Evolutionary conservation across 148 eudicot genomes (phyloP), one percentile per base, ranked within the genome.

Genomic region (Camellia sinensis): DNA sequence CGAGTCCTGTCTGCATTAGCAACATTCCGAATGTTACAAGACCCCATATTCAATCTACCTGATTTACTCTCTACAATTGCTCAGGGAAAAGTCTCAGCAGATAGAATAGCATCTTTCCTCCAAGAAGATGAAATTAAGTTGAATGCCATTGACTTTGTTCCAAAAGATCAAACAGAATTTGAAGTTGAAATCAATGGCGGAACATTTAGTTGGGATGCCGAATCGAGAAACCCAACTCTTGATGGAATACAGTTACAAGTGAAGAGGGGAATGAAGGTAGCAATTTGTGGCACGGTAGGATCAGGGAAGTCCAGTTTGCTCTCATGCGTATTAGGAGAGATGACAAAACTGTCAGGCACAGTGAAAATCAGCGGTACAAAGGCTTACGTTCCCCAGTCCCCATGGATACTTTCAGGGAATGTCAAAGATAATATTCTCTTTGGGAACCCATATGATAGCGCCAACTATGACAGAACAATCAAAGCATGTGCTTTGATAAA

Each of bases 261-360:
- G 17, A 86, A 79, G 37, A 86, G 92, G 67, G 98, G 99, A 53
- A 92, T 94, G 99, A 97, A 91, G 79, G 98, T 97, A 68, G 99
- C 99, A 14, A 88, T 97, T 73, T 97, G 99, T 87, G 99, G 99
- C 17, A 91, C 93, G 17, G 99, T 97, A 1, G 99, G 99, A 69
- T 94, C 99, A 37, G 99, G 99, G 57, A 97, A 97, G 78, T 97
- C 99, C 6, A 97, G 99, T 74, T 79, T 97, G 86, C 91, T 97
- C 6, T 90, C 97, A 3, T 88, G 92, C 77, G 80, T 97, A 40
- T 91, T 97, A 4, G 99, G 99, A 68, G 99, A 97, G 85, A 91
- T 97, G 82, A 84, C 86, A 19, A 94, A 90, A 70, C 72, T 88
- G 3, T 87, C 93, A 0, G 99, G 99, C 14, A 77, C 53, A 1